phyloP scores from a whole-genome alignment of 441 rosid species.

The Geranium incanum region DNA sequence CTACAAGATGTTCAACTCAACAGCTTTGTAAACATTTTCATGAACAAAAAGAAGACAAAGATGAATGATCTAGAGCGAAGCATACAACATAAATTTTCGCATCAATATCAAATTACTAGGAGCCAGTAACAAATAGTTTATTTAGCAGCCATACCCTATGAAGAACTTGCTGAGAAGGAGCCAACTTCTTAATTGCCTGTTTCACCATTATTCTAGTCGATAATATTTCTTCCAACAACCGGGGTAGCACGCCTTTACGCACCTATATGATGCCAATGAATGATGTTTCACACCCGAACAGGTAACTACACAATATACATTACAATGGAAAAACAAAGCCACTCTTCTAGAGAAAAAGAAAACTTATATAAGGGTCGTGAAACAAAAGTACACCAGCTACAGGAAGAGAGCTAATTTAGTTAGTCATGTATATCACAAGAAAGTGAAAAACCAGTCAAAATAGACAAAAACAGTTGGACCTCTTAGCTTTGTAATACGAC shows the following conservation, averaged over 20 bases:
- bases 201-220: conserved; percentile 96
- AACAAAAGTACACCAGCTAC: neutral
- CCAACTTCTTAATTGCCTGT: conserved; percentile 82
- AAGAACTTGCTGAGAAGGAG: conserved; percentile 70
- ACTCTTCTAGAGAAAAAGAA: neutral
- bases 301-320: neutral
- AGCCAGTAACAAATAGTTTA: conserved; percentile 11
- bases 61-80: neutral
- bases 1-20: neutral
- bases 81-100: neutral
- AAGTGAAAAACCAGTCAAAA: neutral
- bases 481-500: neutral
- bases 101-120: conserved; percentile 2
- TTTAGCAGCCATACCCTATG: conserved; percentile 51
- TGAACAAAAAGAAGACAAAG: neutral
- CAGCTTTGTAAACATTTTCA: conserved; percentile 1
- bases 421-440: neutral
- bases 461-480: neutral
- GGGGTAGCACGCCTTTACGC: conserved; percentile 78
- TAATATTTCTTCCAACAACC: conserved; percentile 85
- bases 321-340: neutral
- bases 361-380: neutral
- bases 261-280: conserved; percentile 40
- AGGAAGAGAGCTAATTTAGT: neutral
- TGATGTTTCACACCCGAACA: conserved; percentile 3